Percentiles rank a stretch among this genome's conserved stretches.
Evolutionary conservation across 495 filamentous ascomycete species (phyloP).

Genomic region (Podospora fimiseda): DNA sequence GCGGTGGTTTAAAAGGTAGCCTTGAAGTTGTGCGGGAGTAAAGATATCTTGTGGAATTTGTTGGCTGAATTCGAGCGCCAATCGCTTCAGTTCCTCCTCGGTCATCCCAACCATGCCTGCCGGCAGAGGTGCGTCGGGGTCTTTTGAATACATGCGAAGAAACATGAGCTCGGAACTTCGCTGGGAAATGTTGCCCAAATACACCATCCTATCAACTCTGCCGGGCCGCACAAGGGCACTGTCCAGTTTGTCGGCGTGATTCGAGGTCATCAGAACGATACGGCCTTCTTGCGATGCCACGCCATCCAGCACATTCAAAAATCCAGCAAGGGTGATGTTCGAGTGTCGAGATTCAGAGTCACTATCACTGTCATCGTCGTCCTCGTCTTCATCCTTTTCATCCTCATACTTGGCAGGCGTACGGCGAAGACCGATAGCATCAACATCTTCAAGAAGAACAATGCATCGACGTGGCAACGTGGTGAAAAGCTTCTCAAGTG

Average conservation of each 20-base stretch:
- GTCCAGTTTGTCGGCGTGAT: slow-evolving; percentile 60
- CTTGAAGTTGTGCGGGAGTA: slow-evolving; percentile 64
- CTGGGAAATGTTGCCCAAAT: slow-evolving; percentile 46
- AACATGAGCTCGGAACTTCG: slow-evolving; percentile 45
- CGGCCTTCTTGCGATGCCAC: slow-evolving; percentile 64
- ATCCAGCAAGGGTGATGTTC: slow-evolving; percentile 52
- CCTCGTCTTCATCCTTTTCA: slow-evolving; percentile 20
- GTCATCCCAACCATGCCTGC: slow-evolving; percentile 5
- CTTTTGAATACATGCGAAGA: slow-evolving; percentile 39
- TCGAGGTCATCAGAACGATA: slow-evolving; percentile 72
- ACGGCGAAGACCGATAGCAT: slow-evolving; percentile 48
- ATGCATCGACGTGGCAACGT: slow-evolving; percentile 56
- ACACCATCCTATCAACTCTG: slow-evolving; percentile 59
- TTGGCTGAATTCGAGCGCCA: slow-evolving; percentile 46
- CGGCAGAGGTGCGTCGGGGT: slow-evolving; percentile 13
- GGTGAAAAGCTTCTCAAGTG: slow-evolving; percentile 50
- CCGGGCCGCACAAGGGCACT: slow-evolving; percentile 62
- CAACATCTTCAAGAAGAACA: slow-evolving; percentile 63
- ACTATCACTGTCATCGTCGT: slow-evolving; percentile 18
- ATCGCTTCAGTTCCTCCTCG: slow-evolving; percentile 27
- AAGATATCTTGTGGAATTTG: slow-evolving; percentile 49
- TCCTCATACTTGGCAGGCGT: slow-evolving; percentile 20
- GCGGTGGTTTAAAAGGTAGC: slow-evolving; percentile 52
- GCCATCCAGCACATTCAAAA: slow-evolving; percentile 69
- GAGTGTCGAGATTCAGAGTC: background rate